Evolutionary conservation across 257 asterid species (phyloP), one percentile per base, ranked within the genome.

Genomic region (Lavandula angustifolia): DNA sequence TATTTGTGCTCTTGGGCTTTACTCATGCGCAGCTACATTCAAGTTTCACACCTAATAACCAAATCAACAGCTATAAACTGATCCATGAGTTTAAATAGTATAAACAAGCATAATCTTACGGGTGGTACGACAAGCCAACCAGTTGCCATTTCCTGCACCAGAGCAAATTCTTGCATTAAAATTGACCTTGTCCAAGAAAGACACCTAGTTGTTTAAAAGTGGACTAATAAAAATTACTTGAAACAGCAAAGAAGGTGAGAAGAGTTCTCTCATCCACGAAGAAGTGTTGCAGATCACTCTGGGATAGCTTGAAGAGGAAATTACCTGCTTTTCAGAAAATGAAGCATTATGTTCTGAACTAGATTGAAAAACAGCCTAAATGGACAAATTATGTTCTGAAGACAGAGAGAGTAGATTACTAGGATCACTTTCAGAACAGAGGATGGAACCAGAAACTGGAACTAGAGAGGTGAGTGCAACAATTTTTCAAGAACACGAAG

Each of bases 11-110:
- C 77, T 66, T 74, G 9, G 84, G 79, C 71, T 67, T 78, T 62
- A 74, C 73, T 79, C 73, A 82, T 66, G 95, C 79, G 79, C 97
- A 94, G 80, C 94, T 81, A 48, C 82, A 79, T 17, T 81, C 95
- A 66, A 80, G 73, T 76, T 86, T 89, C 81, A 78, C 89, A 32
- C 87, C 97, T 94, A 87, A n/a, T 37, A 76, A 14, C 50, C 74
- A 49, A 42, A 76, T 40, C 37, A 64, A 41, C 34, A 65, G 17
- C 10, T 11, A 29, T n/a, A n/a, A n/a, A 37, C 41, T 37, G 8
- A 40, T 40, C 14, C 3, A 34, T 35, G 37, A n/a, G 29, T 35
- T 22, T 27, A n/a, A 17, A 32, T 51, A 17, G 4, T 54, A 16
- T 38, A 32, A 48, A 27, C 9, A 51, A 66, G 72, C 41, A 18